Conservation (phyloP, 2,329 filamentous ascomycete species). For the Cladosporium sp. region DNA sequence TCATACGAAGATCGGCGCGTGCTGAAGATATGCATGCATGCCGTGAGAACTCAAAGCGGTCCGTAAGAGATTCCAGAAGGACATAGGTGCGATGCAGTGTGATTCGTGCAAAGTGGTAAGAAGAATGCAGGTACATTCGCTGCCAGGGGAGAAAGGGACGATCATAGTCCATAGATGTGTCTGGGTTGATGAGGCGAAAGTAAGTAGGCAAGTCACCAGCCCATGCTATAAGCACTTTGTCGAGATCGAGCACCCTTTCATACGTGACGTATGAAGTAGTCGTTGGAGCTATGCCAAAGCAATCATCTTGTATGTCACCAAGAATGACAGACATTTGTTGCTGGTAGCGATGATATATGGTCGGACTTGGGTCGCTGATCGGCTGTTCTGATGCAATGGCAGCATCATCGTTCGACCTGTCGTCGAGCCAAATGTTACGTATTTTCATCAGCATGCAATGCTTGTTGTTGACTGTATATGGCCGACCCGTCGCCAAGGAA, state of each 20-base stretch:
- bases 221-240: background rate
- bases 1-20: background rate
- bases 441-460: background rate
- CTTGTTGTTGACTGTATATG: background rate
- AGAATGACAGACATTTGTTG: background rate
- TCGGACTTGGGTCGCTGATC: background rate
- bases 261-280: background rate
- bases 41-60: background rate
- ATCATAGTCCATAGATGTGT: background rate
- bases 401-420: background rate
- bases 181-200: background rate
- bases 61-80: background rate
- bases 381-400: background rate
- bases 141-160: background rate
- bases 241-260: background rate
- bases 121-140: background rate
- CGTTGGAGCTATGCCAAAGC: background rate
- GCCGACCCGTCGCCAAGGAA: background rate
- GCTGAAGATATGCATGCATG: background rate
- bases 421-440: background rate
- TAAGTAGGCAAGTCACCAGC: background rate
- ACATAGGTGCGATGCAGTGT: background rate
- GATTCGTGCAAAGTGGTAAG: background rate
- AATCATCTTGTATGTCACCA: background rate
- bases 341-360: background rate